Evolutionary conservation across 2,329 filamentous ascomycete species (phyloP), one percentile per base, ranked within the genome.

Genomic region (Penicillium sp.): DNA sequence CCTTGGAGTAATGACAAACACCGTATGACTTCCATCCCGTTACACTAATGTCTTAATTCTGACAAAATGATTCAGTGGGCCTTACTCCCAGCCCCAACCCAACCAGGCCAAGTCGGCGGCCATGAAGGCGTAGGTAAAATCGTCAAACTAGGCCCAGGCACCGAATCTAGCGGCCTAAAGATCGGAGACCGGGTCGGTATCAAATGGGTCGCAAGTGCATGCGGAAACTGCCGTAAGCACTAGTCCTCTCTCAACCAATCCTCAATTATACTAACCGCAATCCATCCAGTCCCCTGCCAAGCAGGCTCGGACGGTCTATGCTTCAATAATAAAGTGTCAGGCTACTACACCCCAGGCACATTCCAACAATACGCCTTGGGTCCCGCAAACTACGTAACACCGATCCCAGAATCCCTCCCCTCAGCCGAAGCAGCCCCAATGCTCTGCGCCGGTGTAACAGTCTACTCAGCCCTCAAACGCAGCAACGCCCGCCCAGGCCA

Each of bases 331-430:
- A 84, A 83, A 67, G 71, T 90, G 49, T 86, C 82, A 0, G 87
- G 87, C 5, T 90, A 89, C 74, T 88, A 85, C 69, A 85, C 82
- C 0, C 87, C 87, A 0, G 87, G 87, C 37, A 90, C 87, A n/a
- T 90, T 90, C 69, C 87, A 90, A 69, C 86, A 89, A 74, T 90
- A 89, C 66, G 82, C 82, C 19, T 68, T 88, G 16, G 82, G 81
- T 0, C 84, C 85, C 10, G 87, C 87, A 3, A 82, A 83, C 73
- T 90, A 90, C 69, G 87, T 89, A 2, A 90, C 87, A 0, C 86
- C 86, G 2, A 89, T 90, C 63, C 87, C 87, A 2, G 86, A 87
- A 4, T 74, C 71, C 3, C 73, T 90, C 19, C 72, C 79, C 43
- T 85, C 83, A 10, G 86, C 83, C 50, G 78, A 79, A 24, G 87